A percentile compares a stretch with the other conserved stretches of the same genome.
Conservation (phyloP, 1,284 basidiomycete species). For the Vanrija sp. region DNA sequence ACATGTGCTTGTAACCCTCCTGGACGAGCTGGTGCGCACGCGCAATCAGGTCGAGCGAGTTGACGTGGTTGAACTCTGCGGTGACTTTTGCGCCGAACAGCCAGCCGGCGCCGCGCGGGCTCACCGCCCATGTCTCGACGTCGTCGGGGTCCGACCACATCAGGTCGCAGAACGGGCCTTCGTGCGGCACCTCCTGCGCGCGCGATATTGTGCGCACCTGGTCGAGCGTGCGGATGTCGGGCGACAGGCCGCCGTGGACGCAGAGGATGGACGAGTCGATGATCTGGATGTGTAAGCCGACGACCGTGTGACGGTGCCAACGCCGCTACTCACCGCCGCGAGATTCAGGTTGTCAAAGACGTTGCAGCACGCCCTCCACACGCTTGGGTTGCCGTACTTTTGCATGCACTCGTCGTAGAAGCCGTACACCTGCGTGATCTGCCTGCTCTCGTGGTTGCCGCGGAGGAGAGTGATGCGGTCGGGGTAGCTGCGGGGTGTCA, state of each 20-base stretch:
- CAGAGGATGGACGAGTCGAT: constrained; percentile 88
- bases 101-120: constrained; percentile 92
- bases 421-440: constrained; percentile 97
- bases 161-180: constrained; percentile 95
- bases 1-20: constrained; percentile 98
- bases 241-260: constrained; percentile 88
- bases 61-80: constrained; percentile 90
- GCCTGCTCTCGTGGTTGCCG: constrained; percentile 92
- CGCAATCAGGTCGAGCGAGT: constrained; percentile 75
- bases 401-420: constrained; percentile 98
- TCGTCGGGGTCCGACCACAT: constrained; percentile 99
- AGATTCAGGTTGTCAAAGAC: constrained; percentile 94
- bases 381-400: constrained; percentile 88
- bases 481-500: constrained; percentile 61
- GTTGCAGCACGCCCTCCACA: constrained; percentile 93
- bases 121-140: constrained; percentile 91
- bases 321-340: constrained; percentile 65
- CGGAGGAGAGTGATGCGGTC: constrained; percentile 85
- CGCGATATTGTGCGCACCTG: constrained; percentile 86
- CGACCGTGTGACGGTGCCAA: no score
- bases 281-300: no score
- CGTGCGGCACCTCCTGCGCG: constrained; percentile 93
- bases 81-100: constrained; percentile 87
- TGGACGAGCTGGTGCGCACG: constrained; percentile 93
- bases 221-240: constrained; percentile 86